Conservation (phyloP, 1,139 yeast species). For the Geotrichum bryndzae region DNA sequence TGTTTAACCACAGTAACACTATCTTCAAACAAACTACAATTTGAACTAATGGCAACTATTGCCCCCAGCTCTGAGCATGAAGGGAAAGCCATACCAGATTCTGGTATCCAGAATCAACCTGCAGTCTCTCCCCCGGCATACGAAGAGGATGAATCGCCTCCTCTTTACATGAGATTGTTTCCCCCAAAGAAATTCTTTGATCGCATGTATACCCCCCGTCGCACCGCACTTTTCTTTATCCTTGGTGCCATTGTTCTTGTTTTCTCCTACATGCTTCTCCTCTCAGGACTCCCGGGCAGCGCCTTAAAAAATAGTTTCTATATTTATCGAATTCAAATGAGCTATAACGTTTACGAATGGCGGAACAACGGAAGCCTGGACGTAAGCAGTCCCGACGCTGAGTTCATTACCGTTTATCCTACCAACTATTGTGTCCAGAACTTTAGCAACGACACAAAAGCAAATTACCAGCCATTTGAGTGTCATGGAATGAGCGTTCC, state of each 20-base stretch:
- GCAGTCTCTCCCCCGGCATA: too few relatives aligned
- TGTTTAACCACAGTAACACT: too few relatives aligned
- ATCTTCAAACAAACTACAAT: too few relatives aligned
- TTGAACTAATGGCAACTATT: too few relatives aligned
- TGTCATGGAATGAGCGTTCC: neutral
- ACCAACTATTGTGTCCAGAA: neutral
- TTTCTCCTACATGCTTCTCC: neutral
- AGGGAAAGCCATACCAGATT: too few relatives aligned
- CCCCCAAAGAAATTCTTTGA: neutral
- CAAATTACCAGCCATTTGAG: neutral
- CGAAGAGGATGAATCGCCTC: too few relatives aligned
- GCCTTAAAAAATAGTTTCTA: neutral
- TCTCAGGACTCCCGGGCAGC: neutral
- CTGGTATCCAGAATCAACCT: too few relatives aligned
- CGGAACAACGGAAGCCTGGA: too few relatives aligned
- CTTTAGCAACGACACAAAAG: neutral
- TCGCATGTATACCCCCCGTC: neutral
- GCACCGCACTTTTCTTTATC: too few relatives aligned
- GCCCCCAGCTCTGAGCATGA: too few relatives aligned
- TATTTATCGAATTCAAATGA: neutral
- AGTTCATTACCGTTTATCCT: neutral
- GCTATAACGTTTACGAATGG: too few relatives aligned
- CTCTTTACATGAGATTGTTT: too few relatives aligned
- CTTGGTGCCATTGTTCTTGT: neutral
- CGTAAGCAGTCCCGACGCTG: neutral